Evolutionary conservation across 371 early-diverging fungal genomes (phyloP), one percentile per base, ranked within the genome.

Genomic region (Choanephora cucurbitarum): DNA sequence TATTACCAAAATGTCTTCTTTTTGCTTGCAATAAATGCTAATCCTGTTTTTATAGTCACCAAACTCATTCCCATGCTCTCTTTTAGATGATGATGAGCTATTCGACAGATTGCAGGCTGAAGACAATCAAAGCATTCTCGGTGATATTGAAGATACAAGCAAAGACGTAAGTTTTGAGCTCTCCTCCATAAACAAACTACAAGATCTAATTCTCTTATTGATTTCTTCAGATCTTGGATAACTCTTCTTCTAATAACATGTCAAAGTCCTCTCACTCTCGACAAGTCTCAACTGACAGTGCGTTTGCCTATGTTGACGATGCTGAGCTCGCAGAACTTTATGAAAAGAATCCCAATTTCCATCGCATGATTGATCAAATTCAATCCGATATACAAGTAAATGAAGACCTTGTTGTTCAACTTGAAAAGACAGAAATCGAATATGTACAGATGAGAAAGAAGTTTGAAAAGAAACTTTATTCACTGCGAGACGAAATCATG

Each of bases 381-480:
- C 85, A 86, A 52, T 72, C 78, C 14, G 89, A 90, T 52, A 88
- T 90, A 59, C 76, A 72, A 43, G 82, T 85, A 57, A 85, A 82
- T 60, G 83, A 82, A 45, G 80, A 77, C 19, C 68, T 83, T 1
- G 79, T 83, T 6, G 32, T 48, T 13, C 82, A 80, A 44, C 70
- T 85, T 1, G 87, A 85, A 61, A 70, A 67, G 39, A 79, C 77
- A 2, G 84, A 84, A 53, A 58, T 64, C 19, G 84, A 86, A 49
- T 82, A 80, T 52, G 49, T 57, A 13, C 61, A 65, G 5, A 79
- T 87, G 84, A 66, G 81, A 17, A 61, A 66, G 21, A 82, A 89
- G 43, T 92, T 89, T 58, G 90, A 91, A 53, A 75, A 80, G 18
- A 86, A 85, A 55, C 66, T 92, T 33, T 61, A 62, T 48, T 59